Evolutionary conservation across 495 filamentous ascomycete species (phyloP).

Genomic region (Annulohypoxylon maeteangense): DNA sequence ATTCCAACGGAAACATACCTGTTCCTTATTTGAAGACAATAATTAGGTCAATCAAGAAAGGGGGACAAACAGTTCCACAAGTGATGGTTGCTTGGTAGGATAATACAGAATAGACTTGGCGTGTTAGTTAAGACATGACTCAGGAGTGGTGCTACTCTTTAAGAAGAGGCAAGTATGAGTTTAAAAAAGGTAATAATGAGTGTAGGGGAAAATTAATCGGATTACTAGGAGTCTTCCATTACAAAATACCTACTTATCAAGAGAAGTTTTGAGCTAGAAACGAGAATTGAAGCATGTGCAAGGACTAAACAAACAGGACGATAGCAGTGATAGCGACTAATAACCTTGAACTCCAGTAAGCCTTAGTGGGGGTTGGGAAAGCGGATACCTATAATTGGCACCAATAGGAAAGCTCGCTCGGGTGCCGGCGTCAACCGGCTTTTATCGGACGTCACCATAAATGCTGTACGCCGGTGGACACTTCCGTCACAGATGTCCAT

Average conservation of each 20-base stretch:
- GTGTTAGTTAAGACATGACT: neutral
- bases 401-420: conserved; percentile 27
- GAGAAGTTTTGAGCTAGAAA: too few species aligned
- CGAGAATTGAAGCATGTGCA: neutral
- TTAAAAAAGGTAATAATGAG: neutral
- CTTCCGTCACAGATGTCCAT: conserved; percentile 14
- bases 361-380: conserved; percentile 7
- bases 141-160: neutral
- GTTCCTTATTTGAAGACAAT: too few species aligned
- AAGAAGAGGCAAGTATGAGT: neutral
- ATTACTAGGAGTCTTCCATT: too few species aligned
- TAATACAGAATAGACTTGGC: neutral
- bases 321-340: neutral
- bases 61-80: neutral
- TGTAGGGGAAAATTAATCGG: too few species aligned
- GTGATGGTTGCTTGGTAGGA: neutral
- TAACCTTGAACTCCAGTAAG: neutral
- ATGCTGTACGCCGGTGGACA: conserved; percentile 34
- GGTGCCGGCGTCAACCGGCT: conserved; percentile 40
- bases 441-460: conserved; percentile 31
- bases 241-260: neutral
- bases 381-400: neutral
- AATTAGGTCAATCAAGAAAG: neutral
- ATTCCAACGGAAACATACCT: too few species aligned
- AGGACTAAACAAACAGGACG: neutral